Percentiles rank a stretch among this genome's conserved stretches.
Conservation (phyloP, 352 stramenopile genomes). For the Pythium periplocum region DNA sequence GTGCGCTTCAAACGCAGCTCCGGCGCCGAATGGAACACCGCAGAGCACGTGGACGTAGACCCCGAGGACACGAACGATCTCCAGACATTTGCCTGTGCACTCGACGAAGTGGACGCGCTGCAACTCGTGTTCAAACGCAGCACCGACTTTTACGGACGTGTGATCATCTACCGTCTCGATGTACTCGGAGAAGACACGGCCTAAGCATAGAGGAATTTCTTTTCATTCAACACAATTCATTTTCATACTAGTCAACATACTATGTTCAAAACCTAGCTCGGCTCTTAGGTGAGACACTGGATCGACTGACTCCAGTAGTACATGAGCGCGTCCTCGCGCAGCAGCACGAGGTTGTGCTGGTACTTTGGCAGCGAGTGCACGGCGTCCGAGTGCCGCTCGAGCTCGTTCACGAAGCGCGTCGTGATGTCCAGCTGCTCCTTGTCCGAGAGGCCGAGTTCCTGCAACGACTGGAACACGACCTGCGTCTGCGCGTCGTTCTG, state of each 20-base stretch:
- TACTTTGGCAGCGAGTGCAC: conserved; percentile 82
- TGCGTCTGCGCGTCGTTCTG: conserved; percentile 70
- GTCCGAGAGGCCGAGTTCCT: conserved; percentile 49
- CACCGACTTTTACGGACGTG: conserved; percentile 69
- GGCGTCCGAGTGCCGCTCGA: conserved; percentile 52
- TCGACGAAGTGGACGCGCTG: conserved; percentile 28
- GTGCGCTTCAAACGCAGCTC: conserved; percentile 17
- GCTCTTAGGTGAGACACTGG: conserved; percentile 10
- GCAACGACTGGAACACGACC: conserved; percentile 68
- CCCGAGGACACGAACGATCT: conserved; percentile 51
- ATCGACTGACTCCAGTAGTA: conserved; percentile 85
- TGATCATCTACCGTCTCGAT: conserved; percentile 58
- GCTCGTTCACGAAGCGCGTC: conserved; percentile 50
- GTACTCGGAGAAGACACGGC: conserved; percentile 27
- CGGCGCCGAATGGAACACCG: conserved; percentile 19
- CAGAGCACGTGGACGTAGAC: conserved; percentile 23
- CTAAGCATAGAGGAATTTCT: too few relatives aligned
- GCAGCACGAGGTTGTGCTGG: conserved; percentile 77
- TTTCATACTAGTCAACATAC: neutral
- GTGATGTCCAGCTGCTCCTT: conserved; percentile 66
- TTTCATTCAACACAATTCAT: neutral
- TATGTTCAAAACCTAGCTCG: neutral
- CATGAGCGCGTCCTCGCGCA: conserved; percentile 83
- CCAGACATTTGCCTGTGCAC: conserved; percentile 30
- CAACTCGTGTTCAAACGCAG: conserved; percentile 53